Evolutionary conservation across 106 monocot species (phyloP), one percentile per base, ranked within the genome.

Genomic region (Dendrobium chrysotoxum): DNA sequence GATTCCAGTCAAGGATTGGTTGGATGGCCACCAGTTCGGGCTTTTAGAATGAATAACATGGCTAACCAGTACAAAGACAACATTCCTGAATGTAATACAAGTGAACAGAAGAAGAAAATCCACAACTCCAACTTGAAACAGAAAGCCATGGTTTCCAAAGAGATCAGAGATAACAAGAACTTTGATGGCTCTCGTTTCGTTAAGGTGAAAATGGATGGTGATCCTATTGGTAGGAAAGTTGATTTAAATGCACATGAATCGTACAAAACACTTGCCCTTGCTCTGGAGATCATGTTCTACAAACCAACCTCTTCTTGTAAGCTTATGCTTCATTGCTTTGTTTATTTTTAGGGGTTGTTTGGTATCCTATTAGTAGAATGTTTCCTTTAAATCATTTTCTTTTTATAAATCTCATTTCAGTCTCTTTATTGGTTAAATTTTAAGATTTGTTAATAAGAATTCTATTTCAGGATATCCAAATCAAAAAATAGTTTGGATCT

Each of bases 151-250:
- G 66, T 4, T 4, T 23, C 66, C 66, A 67, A 67, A 28, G 66
- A 67, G 26, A 4, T 67, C 10, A 74, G 40, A 35, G 28, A 40
- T 15, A 10, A 6, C 16, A 40, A 31, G 35, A 41, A 13, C 21
- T 2, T 21, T 12, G 77, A 26, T 18, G 26, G 42, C 13, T 79
- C 80, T 72, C 65, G 57, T n/a, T 80, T 86, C 72, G 82, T 89
- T 7, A 89, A 89, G 84, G 84, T 84, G 46, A 89, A 86, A 38
- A 84, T 89, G 89, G 89, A 89, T 77, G 89, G 89, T 39, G 76
- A 86, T 75, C 83, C 81, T 11, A 89, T 89, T 54, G 86, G 88
- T 31, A 88, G 88, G 58, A 88, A 88, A 70, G 82, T 89, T 44
- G 89, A 89, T 71, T 81, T 89, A 46, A 79, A 25, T 41, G 81